These are phyloP conservation scores for Fusarium papillatum DNA, from an alignment of 2,329 filamentous ascomycete genomes.

Conservation along the genomic window DNA sequence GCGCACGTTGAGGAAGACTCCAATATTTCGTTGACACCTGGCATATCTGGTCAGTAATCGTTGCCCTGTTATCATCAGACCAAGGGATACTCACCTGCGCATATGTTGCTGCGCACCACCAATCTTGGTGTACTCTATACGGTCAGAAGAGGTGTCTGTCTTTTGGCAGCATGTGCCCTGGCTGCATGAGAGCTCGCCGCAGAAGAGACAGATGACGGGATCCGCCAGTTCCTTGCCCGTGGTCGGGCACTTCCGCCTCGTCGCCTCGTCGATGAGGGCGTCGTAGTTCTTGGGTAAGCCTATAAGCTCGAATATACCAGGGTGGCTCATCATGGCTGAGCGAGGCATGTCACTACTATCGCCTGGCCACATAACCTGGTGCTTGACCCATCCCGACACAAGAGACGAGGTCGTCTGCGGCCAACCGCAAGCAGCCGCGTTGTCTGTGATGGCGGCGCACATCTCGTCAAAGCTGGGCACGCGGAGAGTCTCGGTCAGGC, in stretches of 20 bases:
- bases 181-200: conserved; percentile 96
- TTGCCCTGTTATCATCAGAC: background rate
- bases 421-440: conserved; percentile 62
- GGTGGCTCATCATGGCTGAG: conserved; percentile 77
- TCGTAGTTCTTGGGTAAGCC: conserved; percentile 95
- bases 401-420: conserved; percentile 59
- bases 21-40: conserved; percentile 90
- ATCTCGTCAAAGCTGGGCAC: conserved; percentile 86
- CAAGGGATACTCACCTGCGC: conserved; percentile 72
- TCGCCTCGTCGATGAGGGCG: conserved; percentile 91
- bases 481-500: conserved; percentile 81
- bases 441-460: conserved; percentile 70
- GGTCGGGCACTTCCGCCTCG: conserved; percentile 85
- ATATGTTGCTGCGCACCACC: conserved; percentile 95
- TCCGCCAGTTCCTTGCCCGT: conserved; percentile 94
- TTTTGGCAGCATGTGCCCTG: conserved; percentile 93
- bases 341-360: conserved; percentile 46
- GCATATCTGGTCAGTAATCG: conserved; percentile 20
- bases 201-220: conserved; percentile 93
- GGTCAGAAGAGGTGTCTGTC: conserved; percentile 61
- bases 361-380: conserved; percentile 64
- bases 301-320: conserved; percentile 93
- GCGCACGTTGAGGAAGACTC: conserved; percentile 96
- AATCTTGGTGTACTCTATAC: conserved; percentile 63
- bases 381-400: conserved; percentile 80